Evolutionary conservation across 768 basidiomycete genomes (phyloP).

Genomic region (Leccinum longicurvipes): DNA sequence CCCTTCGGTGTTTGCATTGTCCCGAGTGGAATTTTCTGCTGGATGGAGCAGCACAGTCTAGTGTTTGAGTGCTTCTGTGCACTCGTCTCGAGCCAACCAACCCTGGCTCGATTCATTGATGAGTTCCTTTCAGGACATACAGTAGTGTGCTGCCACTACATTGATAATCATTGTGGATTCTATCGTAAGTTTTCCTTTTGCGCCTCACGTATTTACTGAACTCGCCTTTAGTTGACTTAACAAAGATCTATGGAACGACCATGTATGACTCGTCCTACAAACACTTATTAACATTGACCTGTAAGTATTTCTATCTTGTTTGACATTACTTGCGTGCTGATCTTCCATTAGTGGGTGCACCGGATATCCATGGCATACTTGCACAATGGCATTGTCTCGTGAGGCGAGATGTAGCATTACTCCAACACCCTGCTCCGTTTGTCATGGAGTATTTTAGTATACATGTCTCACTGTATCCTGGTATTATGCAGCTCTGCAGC

Average conservation of each 20-base stretch:
- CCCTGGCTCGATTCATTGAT: background rate
- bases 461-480: background rate
- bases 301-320: background rate
- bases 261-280: background rate
- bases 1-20: background rate
- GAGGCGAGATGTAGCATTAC: background rate
- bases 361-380: background rate
- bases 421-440: background rate
- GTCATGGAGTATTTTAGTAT: background rate
- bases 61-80: background rate
- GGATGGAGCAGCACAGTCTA: background rate
- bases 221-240: background rate
- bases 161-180: background rate
- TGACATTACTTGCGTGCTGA: background rate
- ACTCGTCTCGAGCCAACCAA: background rate
- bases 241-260: background rate
- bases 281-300: background rate
- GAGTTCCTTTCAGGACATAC: background rate
- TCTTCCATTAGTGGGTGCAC: background rate
- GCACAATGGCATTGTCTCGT: background rate
- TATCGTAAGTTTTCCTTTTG: background rate
- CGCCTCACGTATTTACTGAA: background rate
- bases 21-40: background rate
- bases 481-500: background rate
- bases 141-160: background rate